Evolutionary conservation across 2,329 filamentous ascomycete species (phyloP).

Genomic region (Thielaviopsis populi): DNA sequence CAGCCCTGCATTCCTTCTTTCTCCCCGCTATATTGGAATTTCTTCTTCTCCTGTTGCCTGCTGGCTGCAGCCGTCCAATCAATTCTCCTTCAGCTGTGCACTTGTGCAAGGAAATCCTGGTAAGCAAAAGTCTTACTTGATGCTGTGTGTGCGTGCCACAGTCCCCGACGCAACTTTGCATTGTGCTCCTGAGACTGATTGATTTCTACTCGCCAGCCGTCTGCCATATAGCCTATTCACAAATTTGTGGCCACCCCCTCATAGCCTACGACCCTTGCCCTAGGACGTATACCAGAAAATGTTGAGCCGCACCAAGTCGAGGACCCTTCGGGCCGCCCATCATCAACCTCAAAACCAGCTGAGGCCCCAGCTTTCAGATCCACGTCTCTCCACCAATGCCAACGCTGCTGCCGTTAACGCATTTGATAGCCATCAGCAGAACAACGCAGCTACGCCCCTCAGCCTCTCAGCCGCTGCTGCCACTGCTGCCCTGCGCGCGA

Average conservation of each 20-base stretch:
- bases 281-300: slow-evolving; percentile 26
- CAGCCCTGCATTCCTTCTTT: background rate
- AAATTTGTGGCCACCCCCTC: slow-evolving; percentile 3
- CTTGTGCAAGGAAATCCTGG: background rate
- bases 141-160: slow-evolving; percentile 2
- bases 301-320: slow-evolving; percentile 36
- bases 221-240: slow-evolving; percentile 1
- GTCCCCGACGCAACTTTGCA: background rate
- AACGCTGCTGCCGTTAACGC: slow-evolving; percentile 67
- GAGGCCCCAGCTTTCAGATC: slow-evolving; percentile 19
- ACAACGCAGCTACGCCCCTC: slow-evolving; percentile 33
- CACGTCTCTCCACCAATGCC: slow-evolving; percentile 52
- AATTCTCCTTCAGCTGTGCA: background rate
- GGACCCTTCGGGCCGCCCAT: slow-evolving; percentile 24
- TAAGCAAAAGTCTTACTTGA: slow-evolving; percentile 1
- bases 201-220: background rate
- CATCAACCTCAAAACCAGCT: slow-evolving; percentile 19
- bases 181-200: background rate
- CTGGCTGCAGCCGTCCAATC: slow-evolving; percentile 1
- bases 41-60: background rate
- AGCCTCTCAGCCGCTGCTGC: slow-evolving; percentile 71
- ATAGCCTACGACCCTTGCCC: slow-evolving; percentile 4
- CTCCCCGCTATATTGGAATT: background rate
- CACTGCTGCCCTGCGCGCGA: slow-evolving; percentile 65
- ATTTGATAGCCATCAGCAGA: slow-evolving; percentile 49